phyloP scores from a whole-genome alignment of 768 basidiomycete genomes.

The Rhizopogon rudus region DNA sequence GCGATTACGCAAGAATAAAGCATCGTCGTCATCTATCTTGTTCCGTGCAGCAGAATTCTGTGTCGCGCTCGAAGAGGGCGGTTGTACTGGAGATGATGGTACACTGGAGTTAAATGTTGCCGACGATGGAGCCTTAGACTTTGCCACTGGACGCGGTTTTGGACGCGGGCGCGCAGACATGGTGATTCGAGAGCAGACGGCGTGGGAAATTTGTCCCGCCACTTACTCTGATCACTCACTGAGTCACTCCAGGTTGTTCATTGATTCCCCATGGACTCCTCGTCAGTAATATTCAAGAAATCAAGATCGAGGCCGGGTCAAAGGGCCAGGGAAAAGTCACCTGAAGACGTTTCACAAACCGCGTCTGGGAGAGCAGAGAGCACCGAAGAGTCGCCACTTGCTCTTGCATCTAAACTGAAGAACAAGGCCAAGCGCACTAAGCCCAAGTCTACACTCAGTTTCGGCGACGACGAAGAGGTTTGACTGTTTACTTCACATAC shows the following conservation, averaged over 20 bases:
- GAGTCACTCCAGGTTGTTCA: constrained; percentile 19
- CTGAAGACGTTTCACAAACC: constrained; percentile 14
- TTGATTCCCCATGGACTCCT: constrained; percentile 23
- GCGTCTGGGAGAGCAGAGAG: constrained; percentile 19
- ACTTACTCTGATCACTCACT: constrained; percentile 10
- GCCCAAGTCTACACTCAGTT: constrained; percentile 68
- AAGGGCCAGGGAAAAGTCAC: constrained; percentile 31
- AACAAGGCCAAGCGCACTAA: constrained; percentile 64
- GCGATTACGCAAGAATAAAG: constrained; percentile 64
- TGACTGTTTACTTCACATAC: constrained; percentile 15
- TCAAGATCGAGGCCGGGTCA: constrained; percentile 35
- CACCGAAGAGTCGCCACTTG: constrained; percentile 51
- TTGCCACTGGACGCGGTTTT: constrained; percentile 44
- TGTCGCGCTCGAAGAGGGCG: constrained; percentile 9
- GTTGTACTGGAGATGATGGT: constrained; percentile 1
- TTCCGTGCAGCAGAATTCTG: constrained; percentile 5
- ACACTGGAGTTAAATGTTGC: constrained; percentile 7
- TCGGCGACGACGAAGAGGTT: constrained; percentile 70
- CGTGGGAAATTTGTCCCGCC: constrained; percentile 21
- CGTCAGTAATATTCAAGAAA: constrained; percentile 39
- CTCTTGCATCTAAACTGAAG: constrained; percentile 63
- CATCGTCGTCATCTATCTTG: constrained; percentile 51
- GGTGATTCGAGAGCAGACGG: constrained; percentile 5
- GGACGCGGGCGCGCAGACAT: constrained; percentile 41
- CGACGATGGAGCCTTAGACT: constrained; percentile 9